These are phyloP conservation scores for Calocera cornea DNA, from an alignment of 768 basidiomycete species.

Conservation along the genomic window DNA sequence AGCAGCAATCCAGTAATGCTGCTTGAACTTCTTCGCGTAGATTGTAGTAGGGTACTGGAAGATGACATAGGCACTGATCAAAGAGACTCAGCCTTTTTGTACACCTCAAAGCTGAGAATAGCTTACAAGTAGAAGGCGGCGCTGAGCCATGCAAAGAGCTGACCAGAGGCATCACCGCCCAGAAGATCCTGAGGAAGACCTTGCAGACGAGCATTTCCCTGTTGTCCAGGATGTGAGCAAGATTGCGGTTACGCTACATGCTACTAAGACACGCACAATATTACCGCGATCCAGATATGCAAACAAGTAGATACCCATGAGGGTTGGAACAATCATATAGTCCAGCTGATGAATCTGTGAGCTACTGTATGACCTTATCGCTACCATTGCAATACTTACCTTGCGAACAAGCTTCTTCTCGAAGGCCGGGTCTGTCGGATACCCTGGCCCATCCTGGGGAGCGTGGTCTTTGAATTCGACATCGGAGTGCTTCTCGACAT, in stretches of 20 bases:
- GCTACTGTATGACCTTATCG: neutral
- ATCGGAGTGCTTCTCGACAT: neutral
- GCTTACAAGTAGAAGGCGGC: constrained; percentile 62
- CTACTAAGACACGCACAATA: constrained; percentile 27
- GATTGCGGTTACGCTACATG: too few relatives aligned
- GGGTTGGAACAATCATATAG: constrained; percentile 7
- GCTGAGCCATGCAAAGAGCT: constrained; percentile 64
- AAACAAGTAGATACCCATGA: constrained; percentile 13
- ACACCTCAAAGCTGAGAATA: neutral
- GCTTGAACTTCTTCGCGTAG: neutral
- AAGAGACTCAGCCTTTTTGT: constrained; percentile 3
- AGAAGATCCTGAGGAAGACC: constrained; percentile 51
- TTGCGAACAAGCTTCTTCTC: neutral
- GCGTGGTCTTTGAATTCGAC: neutral
- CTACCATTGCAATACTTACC: neutral
- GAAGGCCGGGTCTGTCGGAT: neutral
- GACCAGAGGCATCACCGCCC: constrained; percentile 51
- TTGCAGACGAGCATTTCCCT: constrained; percentile 53
- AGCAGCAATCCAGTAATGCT: neutral
- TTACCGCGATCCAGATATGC: constrained; percentile 59
- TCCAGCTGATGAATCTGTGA: neutral
- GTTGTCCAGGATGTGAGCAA: too few relatives aligned
- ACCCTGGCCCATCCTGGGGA: neutral
- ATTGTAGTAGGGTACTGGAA: neutral
- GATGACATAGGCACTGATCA: neutral